Evolutionary conservation across 805 yeast genomes (phyloP).

Genomic region (Yamadazyma insecticola): DNA sequence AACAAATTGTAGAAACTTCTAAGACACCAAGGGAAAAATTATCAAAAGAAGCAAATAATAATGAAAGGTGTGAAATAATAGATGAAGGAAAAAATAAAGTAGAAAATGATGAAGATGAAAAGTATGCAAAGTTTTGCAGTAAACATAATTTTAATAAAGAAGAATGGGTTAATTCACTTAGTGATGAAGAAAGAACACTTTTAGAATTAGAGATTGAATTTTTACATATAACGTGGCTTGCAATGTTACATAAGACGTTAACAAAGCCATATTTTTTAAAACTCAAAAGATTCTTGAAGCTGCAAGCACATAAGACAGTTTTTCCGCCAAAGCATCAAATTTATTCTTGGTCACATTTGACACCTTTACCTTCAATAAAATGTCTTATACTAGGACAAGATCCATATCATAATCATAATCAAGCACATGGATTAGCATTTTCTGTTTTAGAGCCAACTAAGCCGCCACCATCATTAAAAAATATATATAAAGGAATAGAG

Average conservation of each 20-base stretch:
- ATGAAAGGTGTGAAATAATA: no score
- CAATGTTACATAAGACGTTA: constrained; percentile 60
- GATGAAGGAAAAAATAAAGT: constrained; percentile 3
- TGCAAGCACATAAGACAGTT: constrained; percentile 46
- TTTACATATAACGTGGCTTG: constrained; percentile 77
- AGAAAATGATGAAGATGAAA: no score
- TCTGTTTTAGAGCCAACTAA: constrained; percentile 79
- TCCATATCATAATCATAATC: constrained; percentile 89
- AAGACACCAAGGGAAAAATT: no score
- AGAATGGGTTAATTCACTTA: constrained; percentile 46
- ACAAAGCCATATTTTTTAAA: constrained; percentile 80
- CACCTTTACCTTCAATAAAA: constrained; percentile 69
- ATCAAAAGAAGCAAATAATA: no score
- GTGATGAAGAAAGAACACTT: constrained; percentile 45
- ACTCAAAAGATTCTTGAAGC: constrained; percentile 58
- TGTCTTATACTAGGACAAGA: constrained; percentile 92
- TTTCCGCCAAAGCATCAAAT: constrained; percentile 78
- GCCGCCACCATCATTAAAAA: constrained; percentile 78
- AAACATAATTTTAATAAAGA: constrained; percentile 41
- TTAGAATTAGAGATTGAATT: constrained; percentile 64
- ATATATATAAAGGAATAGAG: constrained; percentile 76
- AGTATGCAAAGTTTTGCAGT: no score
- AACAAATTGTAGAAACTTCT: no score
- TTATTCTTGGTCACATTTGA: constrained; percentile 87
- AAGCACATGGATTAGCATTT: constrained; percentile 96